Evolutionary conservation across 257 asterid species (phyloP).

Genomic region (Solanum peruvianum): DNA sequence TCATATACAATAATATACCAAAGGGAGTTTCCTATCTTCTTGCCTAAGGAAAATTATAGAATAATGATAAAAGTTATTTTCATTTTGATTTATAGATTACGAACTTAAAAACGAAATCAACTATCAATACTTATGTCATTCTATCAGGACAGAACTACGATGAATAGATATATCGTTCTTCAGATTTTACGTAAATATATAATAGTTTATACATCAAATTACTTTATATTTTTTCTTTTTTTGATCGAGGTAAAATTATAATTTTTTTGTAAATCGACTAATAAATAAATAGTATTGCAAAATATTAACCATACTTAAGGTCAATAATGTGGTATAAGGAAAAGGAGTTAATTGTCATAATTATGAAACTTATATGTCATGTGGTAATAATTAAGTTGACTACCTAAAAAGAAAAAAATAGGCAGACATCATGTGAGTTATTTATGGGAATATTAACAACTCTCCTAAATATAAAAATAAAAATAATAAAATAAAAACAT

Average conservation of each 20-base stretch:
- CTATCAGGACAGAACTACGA: accelerated
- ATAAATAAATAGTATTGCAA: background rate
- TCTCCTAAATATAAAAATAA: background rate
- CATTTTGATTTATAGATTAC: background rate
- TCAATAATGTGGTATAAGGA: background rate
- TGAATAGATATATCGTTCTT: accelerated
- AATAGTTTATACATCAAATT: accelerated
- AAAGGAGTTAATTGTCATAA: background rate
- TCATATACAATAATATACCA: background rate
- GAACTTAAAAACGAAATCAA: accelerated
- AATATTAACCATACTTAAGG: background rate
- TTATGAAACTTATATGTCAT: background rate
- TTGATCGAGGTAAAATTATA: no score
- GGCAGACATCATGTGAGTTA: slow-evolving; percentile 1
- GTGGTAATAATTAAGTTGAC: background rate
- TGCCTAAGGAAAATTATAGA: background rate
- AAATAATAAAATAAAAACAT: no score
- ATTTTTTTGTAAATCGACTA: background rate
- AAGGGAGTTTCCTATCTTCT: background rate
- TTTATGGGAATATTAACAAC: background rate
- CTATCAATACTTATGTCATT: accelerated
- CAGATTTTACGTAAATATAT: accelerated
- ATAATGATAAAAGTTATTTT: background rate
- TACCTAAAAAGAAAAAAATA: background rate
- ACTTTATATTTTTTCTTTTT: no score